Percentiles rank a stretch among this genome's conserved stretches.
These are phyloP conservation scores for Colletotrichum neosansevieriae DNA, from an alignment of 2,329 filamentous ascomycete genomes.

Conservation along the genomic window DNA sequence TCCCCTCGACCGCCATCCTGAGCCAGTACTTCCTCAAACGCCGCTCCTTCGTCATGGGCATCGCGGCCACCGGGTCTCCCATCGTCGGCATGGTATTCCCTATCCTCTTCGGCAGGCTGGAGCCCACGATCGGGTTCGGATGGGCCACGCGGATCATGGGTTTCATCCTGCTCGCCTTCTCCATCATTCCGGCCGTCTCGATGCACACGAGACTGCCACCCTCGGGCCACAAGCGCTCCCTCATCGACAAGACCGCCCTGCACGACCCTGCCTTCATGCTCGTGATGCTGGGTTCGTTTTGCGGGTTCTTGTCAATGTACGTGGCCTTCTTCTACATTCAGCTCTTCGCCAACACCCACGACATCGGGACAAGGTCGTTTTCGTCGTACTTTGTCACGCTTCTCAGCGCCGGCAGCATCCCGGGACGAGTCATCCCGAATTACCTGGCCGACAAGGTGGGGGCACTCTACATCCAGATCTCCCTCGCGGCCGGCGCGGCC, in stretches of 20 bases:
- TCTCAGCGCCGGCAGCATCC: conserved; percentile 59
- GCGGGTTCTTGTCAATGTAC: conserved; percentile 60
- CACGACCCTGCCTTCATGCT: conserved; percentile 54
- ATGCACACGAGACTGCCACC: conserved; percentile 54
- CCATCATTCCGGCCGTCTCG: conserved; percentile 52
- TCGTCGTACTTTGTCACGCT: conserved; percentile 57
- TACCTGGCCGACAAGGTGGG: conserved; percentile 58
- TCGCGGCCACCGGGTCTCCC: conserved; percentile 50
- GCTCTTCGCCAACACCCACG: conserved; percentile 55
- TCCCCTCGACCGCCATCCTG: conserved; percentile 53
- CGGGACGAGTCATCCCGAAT: conserved; percentile 59
- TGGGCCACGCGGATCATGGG: conserved; percentile 62
- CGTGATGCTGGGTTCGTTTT: conserved; percentile 52
- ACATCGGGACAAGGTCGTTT: conserved; percentile 49
- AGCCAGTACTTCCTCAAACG: conserved; percentile 54
- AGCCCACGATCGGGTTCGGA: conserved; percentile 65
- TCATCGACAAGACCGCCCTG: conserved; percentile 54
- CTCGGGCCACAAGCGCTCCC: conserved; percentile 43
- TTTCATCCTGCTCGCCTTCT: conserved; percentile 56
- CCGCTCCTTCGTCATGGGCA: conserved; percentile 50
- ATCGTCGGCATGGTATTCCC: conserved; percentile 56
- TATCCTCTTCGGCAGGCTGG: conserved; percentile 56
- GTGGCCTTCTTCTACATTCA: conserved; percentile 62
- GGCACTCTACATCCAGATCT: conserved; percentile 53
- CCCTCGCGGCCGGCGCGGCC: conserved; percentile 49